These are phyloP conservation scores for Zygosaccharomyces bailii DNA, from an alignment of 805 yeast genomes.

Conservation along the genomic window DNA sequence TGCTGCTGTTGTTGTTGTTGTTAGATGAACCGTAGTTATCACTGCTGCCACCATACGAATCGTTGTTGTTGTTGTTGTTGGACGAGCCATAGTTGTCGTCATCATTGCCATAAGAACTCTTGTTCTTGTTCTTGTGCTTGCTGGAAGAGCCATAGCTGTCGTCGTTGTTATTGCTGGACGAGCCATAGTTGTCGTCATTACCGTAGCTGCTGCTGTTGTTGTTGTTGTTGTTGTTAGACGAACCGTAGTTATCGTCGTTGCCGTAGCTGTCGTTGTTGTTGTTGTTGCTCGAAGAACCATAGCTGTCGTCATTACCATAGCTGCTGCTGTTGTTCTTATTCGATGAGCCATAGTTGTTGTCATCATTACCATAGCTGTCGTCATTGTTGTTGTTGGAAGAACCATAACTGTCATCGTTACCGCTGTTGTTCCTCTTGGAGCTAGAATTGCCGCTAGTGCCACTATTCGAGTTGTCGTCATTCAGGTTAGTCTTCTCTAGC, in stretches of 20 bases:
- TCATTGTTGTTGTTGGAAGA: conserved; percentile 26
- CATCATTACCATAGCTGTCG: conserved; percentile 11
- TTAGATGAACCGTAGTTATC: conserved; percentile 22
- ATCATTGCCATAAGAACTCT: conserved; percentile 17
- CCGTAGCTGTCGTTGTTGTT: conserved; percentile 20
- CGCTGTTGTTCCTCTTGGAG: conserved; percentile 28
- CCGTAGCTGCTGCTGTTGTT: conserved; percentile 18
- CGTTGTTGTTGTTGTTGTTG: conserved; percentile 21
- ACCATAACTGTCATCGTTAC: conserved; percentile 18
- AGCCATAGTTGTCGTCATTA: conserved; percentile 29
- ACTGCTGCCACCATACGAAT: conserved; percentile 22
- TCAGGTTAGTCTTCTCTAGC: conserved; percentile 28
- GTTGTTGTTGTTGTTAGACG: conserved; percentile 17
- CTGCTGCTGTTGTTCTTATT: conserved; percentile 15
- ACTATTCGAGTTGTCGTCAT: conserved; percentile 25
- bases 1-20: conserved; percentile 19
- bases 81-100: conserved; percentile 28
- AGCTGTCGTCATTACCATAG: conserved; percentile 15
- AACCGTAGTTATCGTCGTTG: conserved; percentile 23
- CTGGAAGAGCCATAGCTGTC: conserved; percentile 15
- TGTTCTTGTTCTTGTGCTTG: too few species aligned
- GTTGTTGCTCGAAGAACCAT: conserved; percentile 25
- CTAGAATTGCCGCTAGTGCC: conserved; percentile 21
- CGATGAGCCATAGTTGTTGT: conserved; percentile 13
- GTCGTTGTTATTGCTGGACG: conserved; percentile 25